These are phyloP conservation scores for Candida ponderosae DNA, from an alignment of 805 yeast species.

Conservation along the genomic window DNA sequence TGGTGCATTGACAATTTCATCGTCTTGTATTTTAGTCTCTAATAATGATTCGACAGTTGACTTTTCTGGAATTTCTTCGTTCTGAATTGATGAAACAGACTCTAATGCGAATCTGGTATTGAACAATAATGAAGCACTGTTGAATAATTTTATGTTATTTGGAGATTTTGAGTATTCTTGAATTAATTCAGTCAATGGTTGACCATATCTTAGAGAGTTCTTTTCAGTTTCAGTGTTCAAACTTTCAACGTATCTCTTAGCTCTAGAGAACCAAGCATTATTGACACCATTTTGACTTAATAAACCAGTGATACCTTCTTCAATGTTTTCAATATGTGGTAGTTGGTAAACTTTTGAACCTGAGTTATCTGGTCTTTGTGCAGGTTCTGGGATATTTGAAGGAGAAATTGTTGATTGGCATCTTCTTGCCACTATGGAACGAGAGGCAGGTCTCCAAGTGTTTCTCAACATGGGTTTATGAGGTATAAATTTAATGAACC, in stretches of 20 bases:
- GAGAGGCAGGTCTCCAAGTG: not conserved
- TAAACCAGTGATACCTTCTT: conserved; percentile 30
- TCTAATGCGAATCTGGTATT: conserved; percentile 30
- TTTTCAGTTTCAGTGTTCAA: conserved; percentile 28
- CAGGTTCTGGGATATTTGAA: not conserved
- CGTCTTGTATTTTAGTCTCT: conserved; percentile 34
- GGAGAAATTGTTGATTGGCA: conserved; percentile 5
- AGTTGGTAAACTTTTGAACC: conserved; percentile 2
- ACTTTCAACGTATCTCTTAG: conserved; percentile 27
- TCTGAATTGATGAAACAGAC: conserved; percentile 22
- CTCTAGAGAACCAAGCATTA: conserved; percentile 43
- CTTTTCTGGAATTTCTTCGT: conserved; percentile 6
- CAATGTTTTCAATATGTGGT: conserved; percentile 16
- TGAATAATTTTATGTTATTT: conserved; percentile 24
- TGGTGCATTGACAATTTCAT: conserved; percentile 22
- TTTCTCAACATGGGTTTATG: not conserved
- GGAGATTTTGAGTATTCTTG: conserved; percentile 20
- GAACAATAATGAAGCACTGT: conserved; percentile 30
- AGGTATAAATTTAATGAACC: too few relatives aligned
- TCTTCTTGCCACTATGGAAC: not conserved
- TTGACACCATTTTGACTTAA: conserved; percentile 38
- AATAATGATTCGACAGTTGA: conserved; percentile 28
- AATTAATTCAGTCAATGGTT: conserved; percentile 16
- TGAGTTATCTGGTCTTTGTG: not conserved
- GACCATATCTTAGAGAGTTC: conserved; percentile 17